Conservation (phyloP, 1,284 basidiomycete genomes). For the Xanthoconium separans region DNA sequence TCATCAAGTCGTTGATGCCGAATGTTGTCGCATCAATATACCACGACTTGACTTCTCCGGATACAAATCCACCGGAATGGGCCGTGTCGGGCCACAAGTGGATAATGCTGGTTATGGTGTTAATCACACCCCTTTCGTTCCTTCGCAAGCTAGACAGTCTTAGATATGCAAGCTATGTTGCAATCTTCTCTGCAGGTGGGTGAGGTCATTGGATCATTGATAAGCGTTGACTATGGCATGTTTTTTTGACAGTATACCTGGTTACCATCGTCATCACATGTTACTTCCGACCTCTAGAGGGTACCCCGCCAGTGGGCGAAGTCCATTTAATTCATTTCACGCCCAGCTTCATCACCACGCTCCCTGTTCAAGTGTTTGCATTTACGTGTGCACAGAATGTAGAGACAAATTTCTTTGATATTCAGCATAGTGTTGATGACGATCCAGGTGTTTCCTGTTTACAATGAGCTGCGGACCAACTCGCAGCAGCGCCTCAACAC, state of each 20-base stretch:
- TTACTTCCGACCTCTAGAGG: constrained; percentile 70
- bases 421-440: constrained; percentile 25
- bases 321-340: constrained; percentile 70
- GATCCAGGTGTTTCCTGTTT: constrained; percentile 82
- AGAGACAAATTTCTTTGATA: constrained; percentile 25
- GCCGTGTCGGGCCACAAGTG: constrained; percentile 78
- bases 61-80: constrained; percentile 69
- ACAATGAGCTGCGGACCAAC: constrained; percentile 87
- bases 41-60: constrained; percentile 67
- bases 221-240: constrained; percentile 6
- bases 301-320: constrained; percentile 60
- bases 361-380: constrained; percentile 95
- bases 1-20: constrained; percentile 93
- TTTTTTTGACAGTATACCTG: constrained; percentile 56
- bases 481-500: constrained; percentile 83
- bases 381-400: constrained; percentile 93
- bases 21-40: constrained; percentile 87
- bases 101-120: constrained; percentile 80
- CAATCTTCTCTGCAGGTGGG: constrained; percentile 82
- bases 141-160: constrained; percentile 81
- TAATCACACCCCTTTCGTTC: constrained; percentile 88
- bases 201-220: neutral
- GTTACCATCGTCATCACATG: constrained; percentile 72
- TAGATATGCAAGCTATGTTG: constrained; percentile 83
- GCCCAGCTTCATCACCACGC: constrained; percentile 78